These are phyloP conservation scores for Penicillium polonicum DNA, from an alignment of 2,329 filamentous ascomycete genomes.

Conservation along the genomic window DNA sequence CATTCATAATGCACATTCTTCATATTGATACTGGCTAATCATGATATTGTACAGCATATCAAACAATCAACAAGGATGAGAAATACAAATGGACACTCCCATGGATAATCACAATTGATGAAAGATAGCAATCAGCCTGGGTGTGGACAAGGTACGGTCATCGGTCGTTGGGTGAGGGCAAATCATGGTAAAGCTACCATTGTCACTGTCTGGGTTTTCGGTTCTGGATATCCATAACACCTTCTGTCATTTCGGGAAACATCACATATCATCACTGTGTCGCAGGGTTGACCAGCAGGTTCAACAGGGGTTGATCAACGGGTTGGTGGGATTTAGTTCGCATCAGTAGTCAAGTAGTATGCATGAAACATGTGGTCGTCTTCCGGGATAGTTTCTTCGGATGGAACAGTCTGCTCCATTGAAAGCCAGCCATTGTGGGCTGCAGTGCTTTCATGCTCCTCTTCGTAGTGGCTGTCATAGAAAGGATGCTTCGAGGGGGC, in stretches of 20 bases:
- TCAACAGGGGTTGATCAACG: neutral
- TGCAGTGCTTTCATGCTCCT: constrained; percentile 8
- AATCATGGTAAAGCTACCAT: constrained; percentile 2
- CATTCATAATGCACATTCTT: neutral
- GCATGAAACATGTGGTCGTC: constrained; percentile 34
- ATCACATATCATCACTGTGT: neutral
- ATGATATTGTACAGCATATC: constrained; percentile 11
- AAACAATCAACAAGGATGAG: constrained; percentile 1
- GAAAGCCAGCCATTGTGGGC: constrained; percentile 17
- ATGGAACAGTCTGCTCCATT: constrained; percentile 24
- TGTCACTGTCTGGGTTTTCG: neutral
- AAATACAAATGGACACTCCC: constrained; percentile 7
- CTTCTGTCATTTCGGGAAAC: neutral
- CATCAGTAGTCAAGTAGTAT: constrained; percentile 33
- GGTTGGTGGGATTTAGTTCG: constrained; percentile 15
- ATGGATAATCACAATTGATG: neutral
- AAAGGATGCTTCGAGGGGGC: constrained; percentile 23
- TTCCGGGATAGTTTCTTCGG: constrained; percentile 38
- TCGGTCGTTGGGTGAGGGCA: neutral
- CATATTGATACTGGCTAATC: constrained; percentile 12
- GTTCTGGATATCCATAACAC: neutral
- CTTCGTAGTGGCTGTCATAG: constrained; percentile 25
- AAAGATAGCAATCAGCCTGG: neutral
- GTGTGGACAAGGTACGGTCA: neutral
- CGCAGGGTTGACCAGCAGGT: neutral